Evolutionary conservation across 2,329 filamentous ascomycete genomes (phyloP).

Genomic region (Hypoxylon sp.): DNA sequence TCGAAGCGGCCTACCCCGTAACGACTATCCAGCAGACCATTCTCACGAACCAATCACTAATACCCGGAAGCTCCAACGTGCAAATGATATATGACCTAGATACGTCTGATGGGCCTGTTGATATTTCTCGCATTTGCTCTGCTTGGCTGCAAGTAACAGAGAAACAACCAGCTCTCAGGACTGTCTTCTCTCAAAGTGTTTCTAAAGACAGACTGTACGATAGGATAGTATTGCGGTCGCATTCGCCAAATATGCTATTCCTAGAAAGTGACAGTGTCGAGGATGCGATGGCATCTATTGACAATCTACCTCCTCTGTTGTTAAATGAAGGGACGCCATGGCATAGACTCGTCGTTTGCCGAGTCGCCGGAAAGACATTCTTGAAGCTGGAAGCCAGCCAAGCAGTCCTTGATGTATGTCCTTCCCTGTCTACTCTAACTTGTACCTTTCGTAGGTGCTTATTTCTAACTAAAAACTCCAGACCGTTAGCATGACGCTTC

Average conservation of each 20-base stretch:
- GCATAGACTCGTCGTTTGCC: slow-evolving; percentile 61
- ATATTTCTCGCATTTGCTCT: slow-evolving; percentile 55
- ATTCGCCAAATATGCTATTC: slow-evolving; percentile 62
- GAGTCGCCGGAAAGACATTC: slow-evolving; percentile 53
- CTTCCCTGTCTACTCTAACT: not conserved
- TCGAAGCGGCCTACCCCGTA: slow-evolving; percentile 60
- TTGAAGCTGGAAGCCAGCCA: slow-evolving; percentile 61
- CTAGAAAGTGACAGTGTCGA: slow-evolving; percentile 55
- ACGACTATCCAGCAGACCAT: slow-evolving; percentile 60
- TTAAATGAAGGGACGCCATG: slow-evolving; percentile 52
- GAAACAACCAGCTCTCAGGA: slow-evolving; percentile 57
- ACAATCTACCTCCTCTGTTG: slow-evolving; percentile 54
- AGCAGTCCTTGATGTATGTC: slow-evolving; percentile 58
- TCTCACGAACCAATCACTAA: slow-evolving; percentile 55
- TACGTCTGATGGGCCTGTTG: slow-evolving; percentile 50
- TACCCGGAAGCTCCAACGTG: slow-evolving; percentile 53
- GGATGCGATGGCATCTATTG: slow-evolving; percentile 51
- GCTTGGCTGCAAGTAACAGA: slow-evolving; percentile 60
- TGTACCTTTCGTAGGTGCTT: not conserved
- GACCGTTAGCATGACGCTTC: slow-evolving; percentile 54
- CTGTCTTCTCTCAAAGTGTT: slow-evolving; percentile 61
- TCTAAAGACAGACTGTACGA: slow-evolving; percentile 59
- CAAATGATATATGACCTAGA: slow-evolving; percentile 60
- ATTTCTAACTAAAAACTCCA: slow-evolving; percentile 23
- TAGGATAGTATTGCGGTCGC: slow-evolving; percentile 57